These are phyloP conservation scores for Nowakowskiella sp. DNA, from an alignment of 192 early-diverging fungal species.

Conservation along the genomic window DNA sequence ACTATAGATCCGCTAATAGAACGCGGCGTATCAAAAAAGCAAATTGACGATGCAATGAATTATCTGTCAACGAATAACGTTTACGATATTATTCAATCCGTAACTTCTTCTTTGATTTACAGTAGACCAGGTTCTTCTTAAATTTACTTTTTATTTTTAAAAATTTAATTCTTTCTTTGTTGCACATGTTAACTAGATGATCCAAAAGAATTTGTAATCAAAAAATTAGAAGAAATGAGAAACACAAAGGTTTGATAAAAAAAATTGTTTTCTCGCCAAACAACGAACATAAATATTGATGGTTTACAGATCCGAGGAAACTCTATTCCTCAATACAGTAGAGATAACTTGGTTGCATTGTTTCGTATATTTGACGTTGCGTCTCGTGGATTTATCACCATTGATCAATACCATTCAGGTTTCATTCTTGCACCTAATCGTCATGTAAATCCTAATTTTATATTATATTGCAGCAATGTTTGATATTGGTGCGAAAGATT, in stretches of 20 bases:
- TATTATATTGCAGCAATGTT: conserved; percentile 11
- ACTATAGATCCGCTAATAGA: no score
- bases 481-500: conserved; percentile 23
- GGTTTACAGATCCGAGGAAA: conserved; percentile 29
- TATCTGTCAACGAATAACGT: no score
- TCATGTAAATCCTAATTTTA: neutral
- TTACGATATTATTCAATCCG: no score
- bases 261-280: conserved; percentile 7
- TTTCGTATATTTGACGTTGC: conserved; percentile 40
- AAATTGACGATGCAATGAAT: no score
- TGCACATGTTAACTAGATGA: no score
- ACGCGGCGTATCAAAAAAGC: no score
- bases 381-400: conserved; percentile 32
- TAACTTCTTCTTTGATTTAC: no score
- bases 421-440: no score
- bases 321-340: conserved; percentile 27
- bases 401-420: conserved; percentile 37
- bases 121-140: no score
- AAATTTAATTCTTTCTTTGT: no score
- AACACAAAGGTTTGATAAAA: conserved; percentile 21
- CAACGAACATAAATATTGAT: neutral
- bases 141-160: no score
- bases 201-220: conserved; percentile 33
- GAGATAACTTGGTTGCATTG: conserved; percentile 31
- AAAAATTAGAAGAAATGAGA: conserved; percentile 36